phyloP scores from a whole-genome alignment of 176 grass and related monocot genomes.

The Oryza rufipogon region DNA sequence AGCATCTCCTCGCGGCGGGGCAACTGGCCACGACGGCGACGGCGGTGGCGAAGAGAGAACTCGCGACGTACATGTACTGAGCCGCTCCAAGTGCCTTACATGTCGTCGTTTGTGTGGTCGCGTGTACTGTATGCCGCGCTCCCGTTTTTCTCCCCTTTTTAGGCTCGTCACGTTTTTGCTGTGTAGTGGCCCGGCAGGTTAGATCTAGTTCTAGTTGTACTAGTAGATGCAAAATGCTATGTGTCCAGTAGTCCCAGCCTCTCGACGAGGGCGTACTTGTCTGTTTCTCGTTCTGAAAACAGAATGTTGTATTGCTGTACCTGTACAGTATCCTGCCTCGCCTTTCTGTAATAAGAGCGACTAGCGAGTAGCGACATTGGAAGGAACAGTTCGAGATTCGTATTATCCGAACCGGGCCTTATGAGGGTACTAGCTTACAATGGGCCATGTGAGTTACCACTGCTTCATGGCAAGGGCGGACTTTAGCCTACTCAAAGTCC shows the following conservation, averaged over 20 bases:
- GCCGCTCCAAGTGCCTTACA: neutral
- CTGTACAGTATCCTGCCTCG: neutral
- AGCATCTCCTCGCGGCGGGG: slow-evolving; percentile 18
- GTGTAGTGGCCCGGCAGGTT: neutral
- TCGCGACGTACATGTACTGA: neutral
- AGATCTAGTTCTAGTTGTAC: neutral
- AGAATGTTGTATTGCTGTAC: neutral
- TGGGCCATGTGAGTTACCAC: neutral
- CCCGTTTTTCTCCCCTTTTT: neutral
- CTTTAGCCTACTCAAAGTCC: too few species aligned
- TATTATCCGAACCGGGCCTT: neutral
- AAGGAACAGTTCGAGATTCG: neutral
- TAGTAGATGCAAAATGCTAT: neutral
- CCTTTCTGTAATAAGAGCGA: neutral
- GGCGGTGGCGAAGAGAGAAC: neutral
- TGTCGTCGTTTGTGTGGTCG: neutral
- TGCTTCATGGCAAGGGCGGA: too few species aligned
- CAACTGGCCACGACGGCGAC: neutral
- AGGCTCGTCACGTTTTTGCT: neutral
- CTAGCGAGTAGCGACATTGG: neutral
- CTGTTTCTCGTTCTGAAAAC: neutral
- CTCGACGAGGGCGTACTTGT: neutral
- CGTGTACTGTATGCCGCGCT: too few species aligned
- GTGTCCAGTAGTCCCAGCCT: neutral
- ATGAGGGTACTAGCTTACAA: neutral